phyloP scores from a whole-genome alignment of 345 rosid genomes.

The Linum tenue region DNA sequence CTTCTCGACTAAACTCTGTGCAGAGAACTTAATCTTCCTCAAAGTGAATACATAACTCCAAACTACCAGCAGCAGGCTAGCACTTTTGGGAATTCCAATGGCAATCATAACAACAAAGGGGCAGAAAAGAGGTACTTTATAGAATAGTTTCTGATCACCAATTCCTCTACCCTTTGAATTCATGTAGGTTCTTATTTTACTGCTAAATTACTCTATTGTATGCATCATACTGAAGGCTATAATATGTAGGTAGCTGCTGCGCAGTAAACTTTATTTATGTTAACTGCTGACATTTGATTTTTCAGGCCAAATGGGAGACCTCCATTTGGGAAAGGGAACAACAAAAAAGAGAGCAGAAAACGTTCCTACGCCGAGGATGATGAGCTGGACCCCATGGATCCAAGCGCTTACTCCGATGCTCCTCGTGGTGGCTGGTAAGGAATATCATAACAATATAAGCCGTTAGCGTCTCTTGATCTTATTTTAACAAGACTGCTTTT shows the following conservation, averaged over 20 bases:
- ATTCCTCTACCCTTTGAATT: too few species aligned
- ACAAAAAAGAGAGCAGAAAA: slow-evolving; percentile 48
- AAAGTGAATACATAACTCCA: slow-evolving; percentile 38
- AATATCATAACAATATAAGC: background rate
- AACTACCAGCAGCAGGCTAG: slow-evolving; percentile 26
- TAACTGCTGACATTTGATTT: slow-evolving; percentile 5
- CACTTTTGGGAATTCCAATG: slow-evolving; percentile 22
- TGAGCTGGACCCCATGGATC: slow-evolving; percentile 98
- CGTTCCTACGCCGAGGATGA: slow-evolving; percentile 67
- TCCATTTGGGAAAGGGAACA: slow-evolving; percentile 48
- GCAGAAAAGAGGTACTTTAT: slow-evolving; percentile 46
- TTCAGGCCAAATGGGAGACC: slow-evolving; percentile 66
- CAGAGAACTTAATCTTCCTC: slow-evolving; percentile 77
- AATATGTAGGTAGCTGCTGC: background rate
- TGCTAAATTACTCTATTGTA: too few species aligned
- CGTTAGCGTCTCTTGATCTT: too few species aligned
- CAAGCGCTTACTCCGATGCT: slow-evolving; percentile 98
- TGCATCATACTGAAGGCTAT: too few species aligned
- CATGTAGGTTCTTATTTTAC: too few species aligned
- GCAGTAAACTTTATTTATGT: background rate
- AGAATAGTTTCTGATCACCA: too few species aligned
- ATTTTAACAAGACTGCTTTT: background rate
- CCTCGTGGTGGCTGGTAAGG: slow-evolving; percentile 99
- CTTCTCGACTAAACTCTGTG: slow-evolving; percentile 12
- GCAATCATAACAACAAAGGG: slow-evolving; percentile 32